A percentile compares a stretch with the other conserved stretches of the same genome.
These are phyloP conservation scores for Halteria grandinella DNA, from an alignment of 73 alveolate species.

Conservation along the genomic window DNA sequence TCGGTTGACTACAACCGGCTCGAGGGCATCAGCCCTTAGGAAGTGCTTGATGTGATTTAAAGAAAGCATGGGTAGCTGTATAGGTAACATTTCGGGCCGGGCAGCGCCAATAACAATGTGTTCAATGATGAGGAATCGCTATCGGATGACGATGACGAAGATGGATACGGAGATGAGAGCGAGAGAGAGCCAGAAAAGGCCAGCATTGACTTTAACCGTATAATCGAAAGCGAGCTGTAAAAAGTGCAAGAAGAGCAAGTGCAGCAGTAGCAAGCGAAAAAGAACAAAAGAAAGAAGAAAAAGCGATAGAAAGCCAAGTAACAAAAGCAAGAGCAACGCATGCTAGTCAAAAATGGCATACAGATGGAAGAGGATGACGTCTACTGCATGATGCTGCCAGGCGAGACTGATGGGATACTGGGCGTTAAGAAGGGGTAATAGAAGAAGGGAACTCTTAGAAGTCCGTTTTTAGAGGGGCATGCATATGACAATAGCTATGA, in stretches of 20 bases:
- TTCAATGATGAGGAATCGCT: not conserved
- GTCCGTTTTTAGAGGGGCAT: slow-evolving; percentile 22
- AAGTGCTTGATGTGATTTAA: not conserved
- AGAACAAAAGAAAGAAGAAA: slow-evolving; percentile 47
- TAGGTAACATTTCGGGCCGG: slow-evolving; percentile 42
- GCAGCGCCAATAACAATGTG: not conserved
- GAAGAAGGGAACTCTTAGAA: not conserved
- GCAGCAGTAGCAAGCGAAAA: not conserved
- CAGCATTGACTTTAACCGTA: not conserved
- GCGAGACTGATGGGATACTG: not conserved
- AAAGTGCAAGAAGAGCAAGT: not conserved
- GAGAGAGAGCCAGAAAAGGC: slow-evolving; percentile 50
- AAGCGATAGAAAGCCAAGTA: slow-evolving; percentile 43
- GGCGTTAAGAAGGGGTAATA: not conserved
- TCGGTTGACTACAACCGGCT: slow-evolving; percentile 7
- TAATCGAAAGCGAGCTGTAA: not conserved
- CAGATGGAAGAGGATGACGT: slow-evolving; percentile 34
- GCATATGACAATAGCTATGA: slow-evolving; percentile 29
- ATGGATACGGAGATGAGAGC: slow-evolving; percentile 19
- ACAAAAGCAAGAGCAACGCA: slow-evolving; percentile 14
- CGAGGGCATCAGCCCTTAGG: not conserved
- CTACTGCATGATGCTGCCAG: slow-evolving; percentile 35
- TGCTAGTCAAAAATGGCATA: slow-evolving; percentile 31
- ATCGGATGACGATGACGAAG: not conserved
- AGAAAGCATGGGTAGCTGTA: slow-evolving; percentile 23